A percentile compares a stretch with the other conserved stretches of the same genome.
phyloP scores from a whole-genome alignment of 1,284 basidiomycete species.

The Pseudozyma thailandica region DNA sequence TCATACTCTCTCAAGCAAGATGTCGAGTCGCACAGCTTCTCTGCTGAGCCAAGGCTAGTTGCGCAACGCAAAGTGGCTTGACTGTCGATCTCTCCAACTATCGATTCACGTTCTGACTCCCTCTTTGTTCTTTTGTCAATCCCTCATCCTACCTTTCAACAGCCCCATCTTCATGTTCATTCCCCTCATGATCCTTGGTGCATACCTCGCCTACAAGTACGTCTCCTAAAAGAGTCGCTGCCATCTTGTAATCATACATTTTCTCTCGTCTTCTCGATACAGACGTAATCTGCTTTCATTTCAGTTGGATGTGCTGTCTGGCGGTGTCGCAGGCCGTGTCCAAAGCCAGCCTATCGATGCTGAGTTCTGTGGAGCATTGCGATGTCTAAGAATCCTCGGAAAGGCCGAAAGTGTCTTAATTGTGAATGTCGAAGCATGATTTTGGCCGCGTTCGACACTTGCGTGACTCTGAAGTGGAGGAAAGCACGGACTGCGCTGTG shows the following conservation, averaged over 20 bases:
- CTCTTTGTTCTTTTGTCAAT: not conserved
- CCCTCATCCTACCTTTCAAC: not conserved
- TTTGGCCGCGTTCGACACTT: constrained; percentile 9
- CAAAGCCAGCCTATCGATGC: too few species aligned
- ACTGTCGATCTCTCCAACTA: too few species aligned
- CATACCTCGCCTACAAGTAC: constrained; percentile 59
- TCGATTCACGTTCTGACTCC: too few species aligned
- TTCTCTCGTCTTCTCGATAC: constrained; percentile 2
- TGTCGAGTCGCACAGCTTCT: too few species aligned
- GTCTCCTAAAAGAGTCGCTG: constrained; percentile 26
- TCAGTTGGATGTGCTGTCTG: not conserved
- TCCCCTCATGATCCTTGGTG: constrained; percentile 52
- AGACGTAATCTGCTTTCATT: constrained; percentile 7
- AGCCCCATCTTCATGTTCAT: constrained; percentile 65
- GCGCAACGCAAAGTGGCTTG: too few species aligned
- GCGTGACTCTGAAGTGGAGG: constrained; percentile 20
- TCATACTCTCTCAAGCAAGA: not conserved
- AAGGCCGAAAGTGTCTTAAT: too few species aligned
- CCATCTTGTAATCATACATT: constrained; percentile 12
- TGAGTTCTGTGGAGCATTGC: too few species aligned
- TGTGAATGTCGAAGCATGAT: not conserved
- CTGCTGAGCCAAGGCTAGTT: too few species aligned
- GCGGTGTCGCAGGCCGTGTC: too few species aligned
- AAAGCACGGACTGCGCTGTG: constrained; percentile 10
- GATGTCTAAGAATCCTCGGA: too few species aligned